Base-by-base conservation (phyloP, 73 alveolate genomes). In the Symbiodinium natans region DNA sequence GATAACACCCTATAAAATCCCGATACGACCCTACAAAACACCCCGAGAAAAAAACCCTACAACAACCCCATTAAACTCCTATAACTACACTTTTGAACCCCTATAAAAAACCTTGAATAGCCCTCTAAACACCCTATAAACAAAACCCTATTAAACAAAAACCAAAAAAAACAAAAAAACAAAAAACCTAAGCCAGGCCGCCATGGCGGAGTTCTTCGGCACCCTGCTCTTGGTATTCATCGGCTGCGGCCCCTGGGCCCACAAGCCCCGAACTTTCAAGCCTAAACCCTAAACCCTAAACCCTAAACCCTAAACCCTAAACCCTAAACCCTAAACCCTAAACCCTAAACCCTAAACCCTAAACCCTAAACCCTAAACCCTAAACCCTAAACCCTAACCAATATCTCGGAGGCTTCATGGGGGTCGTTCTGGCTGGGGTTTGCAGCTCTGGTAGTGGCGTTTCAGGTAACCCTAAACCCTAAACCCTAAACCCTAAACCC, bases 121-220 rank as follows among this genome's bases (percentile, higher is more conserved):
- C 31, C 77, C 31, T 27, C 36, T 7, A 0, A 63, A 23, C 77
- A 17, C 27, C 77, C 27, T 23, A 59, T 8, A 59, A 1, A n/a
- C 34, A 17, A 59, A 59, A 59, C 77, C 77, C 77, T 59, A 59
- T 27, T 59, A 59, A 59, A 59, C 34, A n/a, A n/a, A n/a, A n/a
- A n/a, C n/a, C n/a, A n/a, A n/a, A n/a, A n/a, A n/a, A n/a, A n/a
- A n/a, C n/a, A n/a, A n/a, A n/a, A 59, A 59, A 59, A n/a, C 77
- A 1, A 1, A 3, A 59, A 59, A 8, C 77, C 36, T 59, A 59
- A 59, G 6, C 41, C 73, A 83, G 93, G 93, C 93, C 0, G 93
- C 77, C 59, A 23, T 84, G 93, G 93, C 93, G 2, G 93, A 84
- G 43, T 29, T 84, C 27, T 43, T 84, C 13, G 93, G 93, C 77